A percentile compares a stretch with the other conserved stretches of the same genome.
Conservation (phyloP, 148 eudicot species). For the Oxyria digyna region DNA sequence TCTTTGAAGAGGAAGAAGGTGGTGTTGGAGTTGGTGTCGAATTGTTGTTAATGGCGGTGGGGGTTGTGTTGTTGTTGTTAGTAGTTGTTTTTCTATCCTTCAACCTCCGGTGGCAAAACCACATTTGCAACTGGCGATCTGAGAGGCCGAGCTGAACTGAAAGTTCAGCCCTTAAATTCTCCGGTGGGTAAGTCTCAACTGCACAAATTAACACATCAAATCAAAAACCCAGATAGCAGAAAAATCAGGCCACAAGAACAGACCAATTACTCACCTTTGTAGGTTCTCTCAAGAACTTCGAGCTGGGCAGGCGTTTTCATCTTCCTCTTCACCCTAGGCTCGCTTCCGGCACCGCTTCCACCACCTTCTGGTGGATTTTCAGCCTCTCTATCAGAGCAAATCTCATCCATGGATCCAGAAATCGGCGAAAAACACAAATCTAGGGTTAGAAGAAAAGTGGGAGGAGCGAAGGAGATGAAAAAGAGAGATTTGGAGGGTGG, state of each 20-base stretch:
- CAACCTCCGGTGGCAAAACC: slow-evolving; percentile 91
- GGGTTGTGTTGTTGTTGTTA: neutral
- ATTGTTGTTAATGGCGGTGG: too few relatives aligned
- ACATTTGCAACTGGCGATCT: slow-evolving; percentile 93
- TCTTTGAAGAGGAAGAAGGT: slow-evolving; percentile 21
- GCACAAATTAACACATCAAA: slow-evolving; percentile 6
- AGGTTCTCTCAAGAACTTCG: slow-evolving; percentile 69
- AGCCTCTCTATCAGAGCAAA: slow-evolving; percentile 31
- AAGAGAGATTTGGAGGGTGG: neutral
- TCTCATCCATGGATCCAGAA: slow-evolving; percentile 34
- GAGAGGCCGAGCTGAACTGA: slow-evolving; percentile 64
- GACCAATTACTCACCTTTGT: slow-evolving; percentile 33
- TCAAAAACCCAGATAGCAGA: neutral
- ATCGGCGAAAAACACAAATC: slow-evolving; percentile 14
- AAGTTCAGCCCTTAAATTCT: slow-evolving; percentile 61
- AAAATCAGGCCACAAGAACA: neutral
- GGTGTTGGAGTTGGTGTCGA: too few relatives aligned
- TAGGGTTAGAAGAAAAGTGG: slow-evolving; percentile 8
- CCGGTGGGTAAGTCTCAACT: slow-evolving; percentile 73
- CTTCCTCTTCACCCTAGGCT: slow-evolving; percentile 59
- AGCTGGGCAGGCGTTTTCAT: slow-evolving; percentile 89
- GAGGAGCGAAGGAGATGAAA: neutral
- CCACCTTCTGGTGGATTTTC: slow-evolving; percentile 39
- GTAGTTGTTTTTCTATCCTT: slow-evolving; percentile 46
- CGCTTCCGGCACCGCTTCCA: slow-evolving; percentile 26